phyloP scores from a whole-genome alignment of 2,329 filamentous ascomycete genomes.

The Colletotrichum zoysiae region DNA sequence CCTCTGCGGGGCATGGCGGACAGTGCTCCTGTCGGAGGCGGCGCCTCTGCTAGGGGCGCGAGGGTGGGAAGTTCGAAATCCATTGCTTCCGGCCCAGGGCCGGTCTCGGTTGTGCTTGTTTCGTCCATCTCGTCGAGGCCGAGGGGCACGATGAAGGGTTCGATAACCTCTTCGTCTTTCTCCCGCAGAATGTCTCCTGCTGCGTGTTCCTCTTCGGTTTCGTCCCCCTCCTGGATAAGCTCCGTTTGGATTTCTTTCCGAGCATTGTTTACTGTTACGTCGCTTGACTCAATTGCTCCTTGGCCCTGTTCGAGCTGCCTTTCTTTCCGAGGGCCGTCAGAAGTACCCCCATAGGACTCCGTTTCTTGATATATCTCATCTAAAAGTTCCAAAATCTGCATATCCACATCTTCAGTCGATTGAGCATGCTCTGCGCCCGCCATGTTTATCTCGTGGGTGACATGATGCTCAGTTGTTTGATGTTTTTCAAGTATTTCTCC shows the following conservation, averaged over 20 bases:
- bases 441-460: not conserved
- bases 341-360: not conserved
- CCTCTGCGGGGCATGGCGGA: not conserved
- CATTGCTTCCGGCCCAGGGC: not conserved
- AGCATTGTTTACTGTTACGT: not conserved
- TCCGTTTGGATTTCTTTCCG: not conserved
- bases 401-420: not conserved
- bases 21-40: not conserved
- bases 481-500: not conserved
- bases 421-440: not conserved
- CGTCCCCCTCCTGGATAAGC: not conserved
- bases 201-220: not conserved
- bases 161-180: not conserved
- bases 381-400: not conserved
- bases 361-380: not conserved
- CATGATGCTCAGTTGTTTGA: not conserved
- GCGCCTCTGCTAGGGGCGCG: not conserved
- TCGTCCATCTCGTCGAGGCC: conserved; percentile 18
- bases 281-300: not conserved
- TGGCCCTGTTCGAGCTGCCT: not conserved
- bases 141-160: conserved; percentile 19
- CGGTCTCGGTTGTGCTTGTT: conserved; percentile 9
- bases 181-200: not conserved
- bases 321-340: not conserved
- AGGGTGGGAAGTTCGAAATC: conserved; percentile 22